Evolutionary conservation across 2,329 filamentous ascomycete genomes (phyloP).

Genomic region (Colletotrichum godetiae): DNA sequence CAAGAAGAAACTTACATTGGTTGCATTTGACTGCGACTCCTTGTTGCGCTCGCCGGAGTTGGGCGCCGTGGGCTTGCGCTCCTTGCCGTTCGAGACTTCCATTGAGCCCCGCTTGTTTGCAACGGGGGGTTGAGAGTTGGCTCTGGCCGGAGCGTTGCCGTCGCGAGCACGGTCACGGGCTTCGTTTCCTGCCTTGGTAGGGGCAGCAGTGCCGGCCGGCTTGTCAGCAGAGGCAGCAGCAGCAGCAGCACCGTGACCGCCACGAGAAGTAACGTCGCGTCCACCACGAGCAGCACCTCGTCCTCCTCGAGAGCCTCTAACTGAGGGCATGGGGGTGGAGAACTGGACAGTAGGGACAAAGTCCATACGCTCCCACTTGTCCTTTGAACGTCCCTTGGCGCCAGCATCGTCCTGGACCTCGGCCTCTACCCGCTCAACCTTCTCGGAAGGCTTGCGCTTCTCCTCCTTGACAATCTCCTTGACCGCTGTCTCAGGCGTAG

Average conservation of each 20-base stretch:
- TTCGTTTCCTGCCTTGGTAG: conserved; percentile 46
- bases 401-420: conserved; percentile 69
- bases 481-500: conserved; percentile 82
- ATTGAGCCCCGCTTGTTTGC: conserved; percentile 57
- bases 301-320: conserved; percentile 59
- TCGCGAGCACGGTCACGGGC: conserved; percentile 51
- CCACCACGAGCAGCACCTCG: conserved; percentile 61
- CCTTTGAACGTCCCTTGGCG: conserved; percentile 72
- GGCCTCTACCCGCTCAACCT: conserved; percentile 69
- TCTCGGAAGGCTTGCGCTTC: conserved; percentile 75
- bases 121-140: conserved; percentile 48
- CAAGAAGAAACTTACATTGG: conserved; percentile 11
- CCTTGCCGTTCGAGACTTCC: conserved; percentile 53
- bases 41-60: conserved; percentile 44
- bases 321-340: conserved; percentile 79
- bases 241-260: conserved; percentile 40
- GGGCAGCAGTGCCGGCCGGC: conserved; percentile 41
- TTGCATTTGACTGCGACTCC: conserved; percentile 40
- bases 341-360: conserved; percentile 89
- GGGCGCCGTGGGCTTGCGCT: conserved; percentile 57
- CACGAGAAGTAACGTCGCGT: conserved; percentile 47
- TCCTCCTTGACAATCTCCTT: conserved; percentile 76
- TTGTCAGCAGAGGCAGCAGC: conserved; percentile 52
- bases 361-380: conserved; percentile 86
- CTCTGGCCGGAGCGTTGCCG: conserved; percentile 46